These are phyloP conservation scores for Senna tora DNA, from an alignment of 306 rosid species.

Conservation along the genomic window DNA sequence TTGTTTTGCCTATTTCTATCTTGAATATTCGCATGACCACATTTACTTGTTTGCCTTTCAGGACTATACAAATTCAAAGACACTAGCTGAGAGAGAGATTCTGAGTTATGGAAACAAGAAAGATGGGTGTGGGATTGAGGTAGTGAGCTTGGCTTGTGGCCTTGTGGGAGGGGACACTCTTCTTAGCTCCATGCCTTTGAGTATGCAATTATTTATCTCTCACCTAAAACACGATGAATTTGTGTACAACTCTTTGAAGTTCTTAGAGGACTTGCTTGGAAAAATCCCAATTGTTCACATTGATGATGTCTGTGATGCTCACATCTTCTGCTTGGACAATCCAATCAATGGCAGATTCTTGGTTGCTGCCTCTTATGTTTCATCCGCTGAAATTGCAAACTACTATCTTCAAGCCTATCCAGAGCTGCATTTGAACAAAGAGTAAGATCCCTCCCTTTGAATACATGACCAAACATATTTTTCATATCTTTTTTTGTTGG, in stretches of 20 bases:
- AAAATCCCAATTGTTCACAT: conserved; percentile 1
- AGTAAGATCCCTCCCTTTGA: conserved; percentile 39
- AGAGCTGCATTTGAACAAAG: conserved; percentile 41
- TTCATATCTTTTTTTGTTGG: too few species aligned
- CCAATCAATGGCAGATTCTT: conserved; percentile 49
- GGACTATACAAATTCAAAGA: conserved; percentile 52
- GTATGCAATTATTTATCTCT: background rate
- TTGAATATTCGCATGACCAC: too few species aligned
- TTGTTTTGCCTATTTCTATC: too few species aligned
- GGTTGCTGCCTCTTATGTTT: conserved; percentile 48
- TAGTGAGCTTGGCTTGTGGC: conserved; percentile 52
- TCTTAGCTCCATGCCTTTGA: background rate
- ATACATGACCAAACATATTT: too few species aligned
- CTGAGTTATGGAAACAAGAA: conserved; percentile 34
- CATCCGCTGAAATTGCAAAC: conserved; percentile 49
- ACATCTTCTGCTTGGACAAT: background rate
- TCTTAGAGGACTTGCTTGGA: background rate
- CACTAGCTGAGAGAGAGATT: conserved; percentile 47
- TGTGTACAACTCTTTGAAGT: background rate
- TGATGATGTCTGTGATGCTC: conserved; percentile 6
- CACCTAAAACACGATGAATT: conserved; percentile 15
- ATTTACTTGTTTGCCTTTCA: conserved; percentile 1
- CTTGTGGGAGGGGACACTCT: conserved; percentile 52
- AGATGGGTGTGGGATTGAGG: conserved; percentile 45
- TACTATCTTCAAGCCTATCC: conserved; percentile 44